These are phyloP conservation scores for Cordyceps cateniannulata DNA, from an alignment of 2,329 filamentous ascomycete genomes.

Conservation along the genomic window DNA sequence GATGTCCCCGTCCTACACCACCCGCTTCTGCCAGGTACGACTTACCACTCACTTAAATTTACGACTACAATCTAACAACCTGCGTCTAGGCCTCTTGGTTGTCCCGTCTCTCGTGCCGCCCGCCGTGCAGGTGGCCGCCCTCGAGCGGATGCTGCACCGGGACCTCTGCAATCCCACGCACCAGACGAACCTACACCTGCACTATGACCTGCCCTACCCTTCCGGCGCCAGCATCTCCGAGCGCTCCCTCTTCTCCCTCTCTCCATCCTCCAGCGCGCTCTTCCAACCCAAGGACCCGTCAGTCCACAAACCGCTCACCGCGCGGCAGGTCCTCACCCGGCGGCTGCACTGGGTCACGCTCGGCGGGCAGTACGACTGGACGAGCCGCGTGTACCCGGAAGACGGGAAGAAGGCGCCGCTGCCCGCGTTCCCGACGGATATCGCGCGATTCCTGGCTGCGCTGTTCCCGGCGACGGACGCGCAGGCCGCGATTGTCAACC, in stretches of 20 bases:
- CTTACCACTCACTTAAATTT: background rate
- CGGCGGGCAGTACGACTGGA: conserved; percentile 96
- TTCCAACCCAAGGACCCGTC: conserved; percentile 62
- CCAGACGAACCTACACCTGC: conserved; percentile 83
- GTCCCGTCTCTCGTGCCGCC: conserved; percentile 68
- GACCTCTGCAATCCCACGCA: conserved; percentile 69
- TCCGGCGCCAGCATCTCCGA: conserved; percentile 18
- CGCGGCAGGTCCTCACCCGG: conserved; percentile 65
- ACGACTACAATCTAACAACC: background rate
- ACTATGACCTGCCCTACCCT: conserved; percentile 64
- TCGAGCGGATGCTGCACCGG: conserved; percentile 68
- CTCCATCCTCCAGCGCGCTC: conserved; percentile 41
- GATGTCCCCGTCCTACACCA: conserved; percentile 56
- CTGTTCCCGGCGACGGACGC: conserved; percentile 73
- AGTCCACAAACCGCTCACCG: conserved; percentile 68
- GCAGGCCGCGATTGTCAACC: conserved; percentile 88
- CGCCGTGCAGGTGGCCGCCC: conserved; percentile 59
- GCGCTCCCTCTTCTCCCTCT: conserved; percentile 49
- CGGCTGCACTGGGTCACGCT: conserved; percentile 92
- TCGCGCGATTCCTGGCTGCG: conserved; percentile 58
- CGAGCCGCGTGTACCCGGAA: conserved; percentile 69
- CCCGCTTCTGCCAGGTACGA: conserved; percentile 60
- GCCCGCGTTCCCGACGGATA: conserved; percentile 68
- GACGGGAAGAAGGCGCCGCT: conserved; percentile 33
- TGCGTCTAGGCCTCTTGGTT: conserved; percentile 63